A percentile compares a stretch with the other conserved stretches of the same genome.
Conservation (phyloP, 192 early-diverging fungal genomes). For the Dissophora globulifera region DNA sequence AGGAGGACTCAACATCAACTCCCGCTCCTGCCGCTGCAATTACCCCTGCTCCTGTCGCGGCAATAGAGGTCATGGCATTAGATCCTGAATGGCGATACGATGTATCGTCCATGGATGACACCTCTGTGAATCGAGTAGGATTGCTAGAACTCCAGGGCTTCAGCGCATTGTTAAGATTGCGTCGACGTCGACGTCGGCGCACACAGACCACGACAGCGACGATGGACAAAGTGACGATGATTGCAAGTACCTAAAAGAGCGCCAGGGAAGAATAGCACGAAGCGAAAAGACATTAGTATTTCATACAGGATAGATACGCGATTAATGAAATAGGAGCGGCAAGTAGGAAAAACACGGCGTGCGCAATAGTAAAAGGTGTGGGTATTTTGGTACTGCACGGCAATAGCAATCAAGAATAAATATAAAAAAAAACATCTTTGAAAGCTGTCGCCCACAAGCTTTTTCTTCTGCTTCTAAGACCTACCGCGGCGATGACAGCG, state of each 20-base stretch:
- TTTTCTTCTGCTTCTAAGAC: neutral
- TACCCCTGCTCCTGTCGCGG: conserved; percentile 1
- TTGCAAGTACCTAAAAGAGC: conserved; percentile 11
- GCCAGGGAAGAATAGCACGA: neutral
- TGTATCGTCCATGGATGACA: conserved; percentile 25
- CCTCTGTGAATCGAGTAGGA: conserved; percentile 22
- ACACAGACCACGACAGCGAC: conserved; percentile 14
- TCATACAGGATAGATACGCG: neutral
- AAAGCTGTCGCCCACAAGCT: neutral
- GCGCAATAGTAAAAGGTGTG: no score
- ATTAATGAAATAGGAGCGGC: no score
- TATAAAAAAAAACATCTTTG: no score
- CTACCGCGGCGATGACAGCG: conserved; percentile 44
- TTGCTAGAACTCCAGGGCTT: conserved; percentile 26
- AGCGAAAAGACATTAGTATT: neutral
- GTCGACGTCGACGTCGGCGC: conserved; percentile 20
- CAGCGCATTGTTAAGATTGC: conserved; percentile 28
- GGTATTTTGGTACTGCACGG: no score
- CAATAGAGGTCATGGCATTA: conserved; percentile 3
- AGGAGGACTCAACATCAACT: neutral
- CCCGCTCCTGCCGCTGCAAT: conserved; percentile 11
- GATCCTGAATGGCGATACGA: neutral
- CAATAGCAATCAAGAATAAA: no score
- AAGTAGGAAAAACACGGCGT: no score
- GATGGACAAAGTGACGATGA: conserved; percentile 15